A percentile compares a stretch with the other conserved stretches of the same genome.
Evolutionary conservation across 163 green algal genomes (phyloP).

Genomic region (Scenedesmus sp.): DNA sequence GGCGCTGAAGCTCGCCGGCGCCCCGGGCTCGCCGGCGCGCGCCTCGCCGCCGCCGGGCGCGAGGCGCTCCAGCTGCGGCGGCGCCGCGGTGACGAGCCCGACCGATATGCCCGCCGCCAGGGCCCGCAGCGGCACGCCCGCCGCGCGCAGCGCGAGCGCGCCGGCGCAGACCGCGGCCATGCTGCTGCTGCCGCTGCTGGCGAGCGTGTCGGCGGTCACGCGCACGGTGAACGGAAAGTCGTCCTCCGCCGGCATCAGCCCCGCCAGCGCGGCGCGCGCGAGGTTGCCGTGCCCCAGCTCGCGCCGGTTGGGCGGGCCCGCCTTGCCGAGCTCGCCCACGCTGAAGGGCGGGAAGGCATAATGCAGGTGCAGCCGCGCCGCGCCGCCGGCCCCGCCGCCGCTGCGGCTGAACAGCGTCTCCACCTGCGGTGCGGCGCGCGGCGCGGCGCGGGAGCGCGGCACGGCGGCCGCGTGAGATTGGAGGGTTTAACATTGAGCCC

Average conservation of each 20-base stretch:
- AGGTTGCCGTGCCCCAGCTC: constrained; percentile 78
- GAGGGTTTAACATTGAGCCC: no score
- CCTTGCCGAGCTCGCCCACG: constrained; percentile 63
- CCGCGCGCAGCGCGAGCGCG: constrained; percentile 75
- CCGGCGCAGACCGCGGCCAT: constrained; percentile 81
- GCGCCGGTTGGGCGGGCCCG: constrained; percentile 47
- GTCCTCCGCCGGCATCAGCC: constrained; percentile 66
- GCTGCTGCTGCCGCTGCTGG: constrained; percentile 73
- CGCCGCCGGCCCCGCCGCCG: constrained; percentile 7
- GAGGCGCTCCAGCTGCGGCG: constrained; percentile 15
- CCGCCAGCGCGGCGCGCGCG: constrained; percentile 67
- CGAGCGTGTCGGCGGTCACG: constrained; percentile 78
- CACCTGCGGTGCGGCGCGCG: constrained; percentile 1
- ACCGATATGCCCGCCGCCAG: constrained; percentile 81
- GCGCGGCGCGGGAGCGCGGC: no score
- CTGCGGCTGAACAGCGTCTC: constrained; percentile 10
- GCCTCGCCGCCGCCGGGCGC: background rate
- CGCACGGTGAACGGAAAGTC: constrained; percentile 86
- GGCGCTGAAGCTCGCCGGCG: background rate
- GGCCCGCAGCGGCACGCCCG: constrained; percentile 74
- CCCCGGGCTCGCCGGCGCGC: background rate
- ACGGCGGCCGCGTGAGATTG: no score
- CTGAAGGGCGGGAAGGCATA: constrained; percentile 79
- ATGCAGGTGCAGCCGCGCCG: constrained; percentile 78
- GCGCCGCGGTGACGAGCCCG: constrained; percentile 61